Conservation (phyloP, 2,329 filamentous ascomycete species). For the Xylaria sp. region DNA sequence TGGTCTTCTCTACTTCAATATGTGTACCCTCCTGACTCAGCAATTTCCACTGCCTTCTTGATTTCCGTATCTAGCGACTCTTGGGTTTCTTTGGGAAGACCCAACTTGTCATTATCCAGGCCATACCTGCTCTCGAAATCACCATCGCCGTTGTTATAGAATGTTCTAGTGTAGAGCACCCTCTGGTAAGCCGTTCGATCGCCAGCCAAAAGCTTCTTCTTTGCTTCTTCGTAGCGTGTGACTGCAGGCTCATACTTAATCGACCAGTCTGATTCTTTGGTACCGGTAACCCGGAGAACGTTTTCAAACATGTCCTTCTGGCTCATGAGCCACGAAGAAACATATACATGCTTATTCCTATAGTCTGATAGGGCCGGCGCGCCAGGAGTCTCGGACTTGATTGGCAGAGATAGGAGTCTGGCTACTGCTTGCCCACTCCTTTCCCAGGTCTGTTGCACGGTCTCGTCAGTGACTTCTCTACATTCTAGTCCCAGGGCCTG, state of each 20-base stretch:
- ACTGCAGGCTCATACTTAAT: conserved; percentile 59
- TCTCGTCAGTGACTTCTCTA: not conserved
- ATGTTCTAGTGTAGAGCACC: conserved; percentile 66
- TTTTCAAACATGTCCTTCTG: conserved; percentile 73
- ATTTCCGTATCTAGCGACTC: conserved; percentile 69
- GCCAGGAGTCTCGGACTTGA: conserved; percentile 50
- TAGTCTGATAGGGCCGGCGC: conserved; percentile 55
- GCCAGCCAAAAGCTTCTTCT: conserved; percentile 56
- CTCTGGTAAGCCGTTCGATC: conserved; percentile 57
- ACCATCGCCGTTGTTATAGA: conserved; percentile 56
- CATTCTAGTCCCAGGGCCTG: conserved; percentile 54
- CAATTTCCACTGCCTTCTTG: conserved; percentile 55
- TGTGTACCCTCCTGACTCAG: conserved; percentile 41
- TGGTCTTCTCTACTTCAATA: conserved; percentile 26
- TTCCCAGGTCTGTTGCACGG: conserved; percentile 39
- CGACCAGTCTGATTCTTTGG: conserved; percentile 68
- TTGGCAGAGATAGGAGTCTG: conserved; percentile 59
- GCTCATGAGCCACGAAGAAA: conserved; percentile 66
- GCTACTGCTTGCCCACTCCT: conserved; percentile 61
- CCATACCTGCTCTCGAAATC: conserved; percentile 56
- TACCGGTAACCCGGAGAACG: conserved; percentile 67
- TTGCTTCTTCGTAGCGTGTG: conserved; percentile 60
- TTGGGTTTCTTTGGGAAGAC: conserved; percentile 56
- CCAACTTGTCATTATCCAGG: conserved; percentile 64
- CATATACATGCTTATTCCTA: conserved; percentile 60